Evolutionary conservation across 139 green algal genomes (phyloP).

Genomic region (Coelastrella sp.): DNA sequence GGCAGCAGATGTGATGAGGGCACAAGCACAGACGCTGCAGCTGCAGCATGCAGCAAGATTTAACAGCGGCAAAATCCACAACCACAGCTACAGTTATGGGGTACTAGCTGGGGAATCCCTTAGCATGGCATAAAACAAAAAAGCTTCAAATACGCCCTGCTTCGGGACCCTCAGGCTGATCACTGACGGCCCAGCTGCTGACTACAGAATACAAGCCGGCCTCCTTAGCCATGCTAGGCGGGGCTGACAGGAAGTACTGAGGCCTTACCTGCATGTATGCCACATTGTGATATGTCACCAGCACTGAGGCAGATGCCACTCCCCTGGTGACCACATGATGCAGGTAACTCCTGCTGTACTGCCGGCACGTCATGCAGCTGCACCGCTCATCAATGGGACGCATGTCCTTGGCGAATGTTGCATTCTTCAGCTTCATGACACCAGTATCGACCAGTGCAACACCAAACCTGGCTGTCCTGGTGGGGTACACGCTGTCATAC

Average conservation of each 20-base stretch:
- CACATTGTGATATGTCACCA: constrained; percentile 94
- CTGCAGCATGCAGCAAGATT: neutral
- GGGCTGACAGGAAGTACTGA: neutral
- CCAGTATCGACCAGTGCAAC: constrained; percentile 87
- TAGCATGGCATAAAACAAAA: too few species aligned
- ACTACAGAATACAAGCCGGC: neutral
- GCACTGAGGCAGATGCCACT: constrained; percentile 73
- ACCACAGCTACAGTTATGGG: too few species aligned
- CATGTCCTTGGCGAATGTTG: constrained; percentile 69
- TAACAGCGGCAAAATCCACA: too few species aligned
- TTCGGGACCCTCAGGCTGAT: too few species aligned
- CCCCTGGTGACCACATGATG: constrained; percentile 81
- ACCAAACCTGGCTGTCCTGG: constrained; percentile 95
- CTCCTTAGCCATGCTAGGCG: neutral
- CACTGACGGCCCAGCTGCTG: too few species aligned
- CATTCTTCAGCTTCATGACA: constrained; percentile 86
- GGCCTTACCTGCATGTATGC: constrained; percentile 81
- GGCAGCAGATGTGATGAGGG: neutral
- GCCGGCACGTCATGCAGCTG: constrained; percentile 82
- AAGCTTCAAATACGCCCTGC: too few species aligned
- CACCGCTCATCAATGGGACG: constrained; percentile 82
- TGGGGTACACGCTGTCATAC: constrained; percentile 97
- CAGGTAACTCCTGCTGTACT: constrained; percentile 86
- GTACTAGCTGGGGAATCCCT: too few species aligned
- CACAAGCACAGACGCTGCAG: neutral